Evolutionary conservation across 305 asterid species (phyloP), one percentile per base, ranked within the genome.

Genomic region (Ilex paraguariensis): DNA sequence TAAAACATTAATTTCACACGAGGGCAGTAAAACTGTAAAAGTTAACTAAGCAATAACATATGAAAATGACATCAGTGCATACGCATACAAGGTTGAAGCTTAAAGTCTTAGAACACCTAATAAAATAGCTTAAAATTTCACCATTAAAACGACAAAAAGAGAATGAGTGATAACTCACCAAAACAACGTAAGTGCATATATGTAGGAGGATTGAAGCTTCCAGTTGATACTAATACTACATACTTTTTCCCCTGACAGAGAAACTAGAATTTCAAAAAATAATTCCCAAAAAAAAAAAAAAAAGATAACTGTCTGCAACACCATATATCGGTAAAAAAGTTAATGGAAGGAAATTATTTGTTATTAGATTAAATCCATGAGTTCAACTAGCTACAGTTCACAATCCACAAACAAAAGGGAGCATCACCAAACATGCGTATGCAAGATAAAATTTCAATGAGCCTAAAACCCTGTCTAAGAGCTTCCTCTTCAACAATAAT

Each of bases 171-270:
- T 17, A n/a, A 59, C 77, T 70, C 39, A 88, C 96, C 96, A 14
- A 88, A 86, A 61, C 92, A 84, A 44, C 96, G 90, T 67, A 88
- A 63, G 67, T 88, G 96, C 96, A 88, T 84, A 77, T 75, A 77
- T 10, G 95, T 86, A 31, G 91, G 91, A 69, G 96, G 96, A 57
- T 86, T 88, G 62, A 86, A 88, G 72, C 96, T 86, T 70, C 96
- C 96, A 44, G 90, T 81, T 59, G 90, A 79, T 63, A 88, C 88
- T 63, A 86, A 73, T 60, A 86, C 84, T 17, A 75, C 87, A 73
- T 62, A 70, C 44, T 44, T 17, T 50, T 73, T 81, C 73, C 81
- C 78, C 85, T 74, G 73, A 8, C 16, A 42, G 46, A 64, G 13
- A 64, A 61, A 45, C 39, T 13, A 64, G 39, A n/a, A 21, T 7